These are phyloP conservation scores for Blastocystis sp. DNA, from an alignment of 352 stramenopile species.

Conservation along the genomic window DNA sequence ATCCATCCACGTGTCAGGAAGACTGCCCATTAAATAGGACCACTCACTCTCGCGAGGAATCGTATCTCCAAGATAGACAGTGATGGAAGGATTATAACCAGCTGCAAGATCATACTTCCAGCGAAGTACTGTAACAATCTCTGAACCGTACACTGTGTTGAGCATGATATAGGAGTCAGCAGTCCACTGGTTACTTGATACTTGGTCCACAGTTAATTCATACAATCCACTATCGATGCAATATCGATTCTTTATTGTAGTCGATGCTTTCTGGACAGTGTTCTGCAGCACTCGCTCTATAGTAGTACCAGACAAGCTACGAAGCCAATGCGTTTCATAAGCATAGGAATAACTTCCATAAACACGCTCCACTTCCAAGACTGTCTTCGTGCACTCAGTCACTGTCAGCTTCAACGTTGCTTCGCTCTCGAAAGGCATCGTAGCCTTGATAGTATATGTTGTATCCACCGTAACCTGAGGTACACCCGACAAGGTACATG, in stretches of 20 bases:
- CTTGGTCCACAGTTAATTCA: conserved; percentile 11
- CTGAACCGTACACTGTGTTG: not conserved
- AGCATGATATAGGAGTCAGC: conserved; percentile 34
- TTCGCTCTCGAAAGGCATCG: not conserved
- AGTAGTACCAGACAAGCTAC: not conserved
- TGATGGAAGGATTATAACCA: conserved; percentile 4
- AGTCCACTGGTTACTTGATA: not conserved
- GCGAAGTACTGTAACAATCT: not conserved
- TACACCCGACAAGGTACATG: not conserved
- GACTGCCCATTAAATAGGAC: conserved; percentile 20
- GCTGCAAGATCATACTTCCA: conserved; percentile 33
- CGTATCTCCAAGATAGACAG: not conserved
- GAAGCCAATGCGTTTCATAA: conserved; percentile 35
- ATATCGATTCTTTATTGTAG: conserved; percentile 36
- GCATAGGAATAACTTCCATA: not conserved
- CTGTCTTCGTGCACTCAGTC: conserved; percentile 30
- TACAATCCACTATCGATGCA: conserved; percentile 31
- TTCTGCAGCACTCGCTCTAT: conserved; percentile 17
- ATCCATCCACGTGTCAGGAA: not conserved
- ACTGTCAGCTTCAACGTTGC: conserved; percentile 19
- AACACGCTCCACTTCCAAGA: not conserved
- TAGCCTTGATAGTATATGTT: not conserved
- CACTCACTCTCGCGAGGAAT: conserved; percentile 1
- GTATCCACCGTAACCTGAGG: not conserved
- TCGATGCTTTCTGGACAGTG: conserved; percentile 10